Base-by-base conservation (phyloP, 2,329 filamentous ascomycete genomes). In the Neoscytalidium dimidiatum region DNA sequence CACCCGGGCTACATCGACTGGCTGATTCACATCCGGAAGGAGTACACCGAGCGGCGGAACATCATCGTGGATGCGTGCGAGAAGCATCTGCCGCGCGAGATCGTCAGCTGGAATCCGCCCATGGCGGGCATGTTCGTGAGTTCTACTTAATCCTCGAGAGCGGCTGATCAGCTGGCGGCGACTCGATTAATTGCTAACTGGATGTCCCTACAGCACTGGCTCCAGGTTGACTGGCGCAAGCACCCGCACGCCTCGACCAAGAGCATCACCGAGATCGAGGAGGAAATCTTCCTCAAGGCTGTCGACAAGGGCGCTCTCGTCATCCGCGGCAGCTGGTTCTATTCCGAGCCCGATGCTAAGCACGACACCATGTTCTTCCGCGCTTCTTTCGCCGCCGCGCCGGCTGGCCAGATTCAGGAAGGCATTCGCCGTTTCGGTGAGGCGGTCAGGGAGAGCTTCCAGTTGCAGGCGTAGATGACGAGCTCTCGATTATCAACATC, bases 61-160 rank as follows among this genome's bases (percentile, higher is more conserved):
- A 85, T 87, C 28, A 86, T 99, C 65, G 82, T 97, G 4, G 83
- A 85, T 7, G 92, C 94, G 0, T 97, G 93, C 74, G 92, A 95
- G 77, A 85, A 87, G 68, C 86, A 90, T 70, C 80, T 97, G 21
- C 93, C 94, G 0, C 80, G 75, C 26, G 88, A 91, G 23, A 82
- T 97, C 35, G 90, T 92, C 19, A 88, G 83, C 76, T 98, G 94
- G 93, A 85, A 82, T 28, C 86, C 91, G 0, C 94, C 94, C 0
- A 85, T 85, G 65, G 92, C 94, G 0, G 94, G 94, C 75, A 99
- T 99, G 95, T 99, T 99, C 85, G 90, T 92, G 79, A 84, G 90
- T 88, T 41, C 62, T 67, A 53, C 29, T 49, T 11, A 38, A 52
- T 57, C 19, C 19, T 49, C n/a, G 35, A 28, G 21, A 41, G 26